phyloP scores from a whole-genome alignment of 139 green algal genomes.

The Auxenochlorella protothecoides region DNA sequence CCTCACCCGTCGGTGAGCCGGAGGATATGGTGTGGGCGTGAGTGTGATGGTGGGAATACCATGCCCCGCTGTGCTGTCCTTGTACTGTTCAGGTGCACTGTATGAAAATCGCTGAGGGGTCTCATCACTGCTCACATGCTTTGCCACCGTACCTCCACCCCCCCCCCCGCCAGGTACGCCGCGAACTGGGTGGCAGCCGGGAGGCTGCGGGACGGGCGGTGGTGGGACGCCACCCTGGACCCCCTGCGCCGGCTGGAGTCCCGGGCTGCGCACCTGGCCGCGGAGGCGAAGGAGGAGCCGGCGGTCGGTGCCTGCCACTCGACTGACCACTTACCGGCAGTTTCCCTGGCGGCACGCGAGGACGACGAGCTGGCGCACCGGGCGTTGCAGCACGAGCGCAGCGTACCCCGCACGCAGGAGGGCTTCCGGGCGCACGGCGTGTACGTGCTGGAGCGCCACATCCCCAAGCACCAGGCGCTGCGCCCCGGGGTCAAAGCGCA shows the following conservation, averaged over 20 bases:
- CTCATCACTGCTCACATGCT: too few species aligned
- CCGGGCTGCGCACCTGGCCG: background rate
- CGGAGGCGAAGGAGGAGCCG: background rate
- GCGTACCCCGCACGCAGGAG: constrained; percentile 60
- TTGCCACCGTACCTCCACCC: background rate
- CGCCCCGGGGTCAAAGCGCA: constrained; percentile 21
- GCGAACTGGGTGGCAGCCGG: constrained; percentile 27
- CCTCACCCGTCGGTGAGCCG: constrained; percentile 40
- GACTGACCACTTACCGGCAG: background rate
- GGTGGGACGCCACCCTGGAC: constrained; percentile 41
- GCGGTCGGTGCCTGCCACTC: background rate
- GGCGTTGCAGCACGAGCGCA: constrained; percentile 6
- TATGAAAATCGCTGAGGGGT: background rate
- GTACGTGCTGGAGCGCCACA: constrained; percentile 72
- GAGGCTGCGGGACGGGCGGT: constrained; percentile 42
- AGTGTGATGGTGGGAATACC: background rate
- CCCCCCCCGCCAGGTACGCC: constrained; percentile 32
- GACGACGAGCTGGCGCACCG: constrained; percentile 55
- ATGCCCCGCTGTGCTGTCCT: background rate
- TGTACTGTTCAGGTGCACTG: background rate
- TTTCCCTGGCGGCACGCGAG: constrained; percentile 33
- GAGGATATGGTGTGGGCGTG: too few species aligned
- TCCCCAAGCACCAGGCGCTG: constrained; percentile 60
- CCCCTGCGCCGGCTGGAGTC: constrained; percentile 18
- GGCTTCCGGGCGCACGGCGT: constrained; percentile 62